Conservation (phyloP, 2,329 filamentous ascomycete species). For the Xylaria sp. region DNA sequence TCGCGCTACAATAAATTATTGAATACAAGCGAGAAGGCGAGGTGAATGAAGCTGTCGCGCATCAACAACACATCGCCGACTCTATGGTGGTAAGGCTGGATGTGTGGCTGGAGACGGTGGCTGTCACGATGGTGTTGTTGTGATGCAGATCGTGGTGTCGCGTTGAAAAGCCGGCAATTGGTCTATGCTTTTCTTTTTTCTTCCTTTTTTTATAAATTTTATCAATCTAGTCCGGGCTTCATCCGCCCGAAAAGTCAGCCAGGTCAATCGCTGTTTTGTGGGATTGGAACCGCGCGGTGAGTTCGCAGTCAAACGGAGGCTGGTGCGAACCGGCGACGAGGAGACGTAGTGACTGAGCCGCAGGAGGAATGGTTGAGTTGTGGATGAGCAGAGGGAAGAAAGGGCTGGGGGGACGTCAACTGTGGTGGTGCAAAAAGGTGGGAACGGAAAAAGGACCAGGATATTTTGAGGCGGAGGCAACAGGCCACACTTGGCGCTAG, state of each 20-base stretch:
- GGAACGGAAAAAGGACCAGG: conserved; percentile 30
- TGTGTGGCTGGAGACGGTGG: conserved; percentile 53
- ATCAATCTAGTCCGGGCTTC: conserved; percentile 15
- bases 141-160: conserved; percentile 43
- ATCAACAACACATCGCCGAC: conserved; percentile 50
- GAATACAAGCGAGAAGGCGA: conserved; percentile 40
- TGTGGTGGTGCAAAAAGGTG: conserved; percentile 49
- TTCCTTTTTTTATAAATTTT: background rate
- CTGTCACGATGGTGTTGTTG: conserved; percentile 50
- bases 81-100: conserved; percentile 47
- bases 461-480: conserved; percentile 30
- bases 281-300: conserved; percentile 19
- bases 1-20: conserved; percentile 42
- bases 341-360: conserved; percentile 48
- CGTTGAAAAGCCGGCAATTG: conserved; percentile 28
- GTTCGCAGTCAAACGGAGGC: conserved; percentile 37
- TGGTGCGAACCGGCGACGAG: conserved; percentile 43
- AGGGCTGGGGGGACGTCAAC: conserved; percentile 46
- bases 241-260: conserved; percentile 1
- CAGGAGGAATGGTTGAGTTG: conserved; percentile 47
- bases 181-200: conserved; percentile 8
- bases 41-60: conserved; percentile 45
- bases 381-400: conserved; percentile 50
- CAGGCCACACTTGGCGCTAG: conserved; percentile 25
- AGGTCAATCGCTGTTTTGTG: conserved; percentile 14